Conservation (phyloP, 768 basidiomycete genomes). For the Leccinum disarticulatum region DNA sequence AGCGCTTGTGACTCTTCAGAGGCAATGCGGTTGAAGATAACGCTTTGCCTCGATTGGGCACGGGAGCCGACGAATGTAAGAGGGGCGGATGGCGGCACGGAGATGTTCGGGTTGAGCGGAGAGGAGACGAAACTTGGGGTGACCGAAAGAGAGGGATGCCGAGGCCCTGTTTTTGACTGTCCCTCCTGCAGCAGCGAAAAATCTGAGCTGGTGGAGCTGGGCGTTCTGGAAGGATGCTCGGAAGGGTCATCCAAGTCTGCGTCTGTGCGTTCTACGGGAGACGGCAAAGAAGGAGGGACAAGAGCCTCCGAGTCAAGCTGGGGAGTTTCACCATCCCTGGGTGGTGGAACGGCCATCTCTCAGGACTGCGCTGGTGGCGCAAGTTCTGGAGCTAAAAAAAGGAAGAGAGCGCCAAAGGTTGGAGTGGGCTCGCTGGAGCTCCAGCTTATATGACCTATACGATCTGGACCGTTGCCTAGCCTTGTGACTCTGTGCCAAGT, state of each 20-base stretch:
- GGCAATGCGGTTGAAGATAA: constrained; percentile 43
- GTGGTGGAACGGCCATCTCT: constrained; percentile 41
- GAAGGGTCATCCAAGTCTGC: constrained; percentile 9
- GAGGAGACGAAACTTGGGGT: constrained; percentile 45
- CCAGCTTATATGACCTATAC: constrained; percentile 3
- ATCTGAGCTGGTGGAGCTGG: constrained; percentile 30
- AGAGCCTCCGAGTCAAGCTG: constrained; percentile 36
- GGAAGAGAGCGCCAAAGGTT: neutral
- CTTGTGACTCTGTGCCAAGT: constrained; percentile 3
- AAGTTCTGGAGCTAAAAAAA: constrained; percentile 2
- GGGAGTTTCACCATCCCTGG: neutral
- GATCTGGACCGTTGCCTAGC: neutral
- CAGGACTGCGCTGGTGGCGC: neutral
- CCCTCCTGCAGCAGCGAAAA: constrained; percentile 30
- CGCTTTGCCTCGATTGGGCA: constrained; percentile 40
- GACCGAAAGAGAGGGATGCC: constrained; percentile 25
- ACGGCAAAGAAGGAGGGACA: neutral
- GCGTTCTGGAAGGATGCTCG: constrained; percentile 15
- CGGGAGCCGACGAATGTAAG: constrained; percentile 32
- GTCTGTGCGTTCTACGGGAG: constrained; percentile 4
- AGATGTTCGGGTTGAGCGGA: constrained; percentile 49
- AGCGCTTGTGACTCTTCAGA: constrained; percentile 47
- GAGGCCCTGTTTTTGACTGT: constrained; percentile 13
- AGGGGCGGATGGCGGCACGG: constrained; percentile 12
- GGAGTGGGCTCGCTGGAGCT: neutral